phyloP scores from a whole-genome alignment of 1,139 yeast genomes.

The Kodamaea derodonti region DNA sequence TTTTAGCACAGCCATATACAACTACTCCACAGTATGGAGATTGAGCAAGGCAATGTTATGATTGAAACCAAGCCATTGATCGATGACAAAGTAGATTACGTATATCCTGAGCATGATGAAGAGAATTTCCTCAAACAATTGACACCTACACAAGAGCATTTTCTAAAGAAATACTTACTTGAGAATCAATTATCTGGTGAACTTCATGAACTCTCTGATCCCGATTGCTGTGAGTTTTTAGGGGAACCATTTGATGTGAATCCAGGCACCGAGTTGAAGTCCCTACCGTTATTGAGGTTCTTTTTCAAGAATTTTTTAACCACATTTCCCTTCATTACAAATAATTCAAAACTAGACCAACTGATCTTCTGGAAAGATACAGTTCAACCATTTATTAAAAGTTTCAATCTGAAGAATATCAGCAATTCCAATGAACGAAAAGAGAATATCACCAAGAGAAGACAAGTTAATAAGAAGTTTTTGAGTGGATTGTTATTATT shows the following conservation, averaged over 20 bases:
- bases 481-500: constrained; percentile 61
- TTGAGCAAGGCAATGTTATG: too few species aligned
- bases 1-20: too few species aligned
- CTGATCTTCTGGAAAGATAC: constrained; percentile 70
- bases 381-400: constrained; percentile 76
- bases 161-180: constrained; percentile 74
- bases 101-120: too few species aligned
- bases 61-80: too few species aligned
- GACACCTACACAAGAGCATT: constrained; percentile 71
- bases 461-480: constrained; percentile 56
- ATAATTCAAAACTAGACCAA: constrained; percentile 42
- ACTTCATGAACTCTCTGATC: constrained; percentile 52
- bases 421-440: constrained; percentile 65
- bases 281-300: constrained; percentile 64
- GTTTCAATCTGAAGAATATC: constrained; percentile 68
- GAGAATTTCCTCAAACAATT: constrained; percentile 15
- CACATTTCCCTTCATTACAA: constrained; percentile 72
- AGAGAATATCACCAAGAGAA: constrained; percentile 70
- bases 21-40: too few species aligned
- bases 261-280: constrained; percentile 10
- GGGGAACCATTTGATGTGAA: constrained; percentile 63
- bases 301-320: constrained; percentile 59
- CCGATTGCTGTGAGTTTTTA: constrained; percentile 56
- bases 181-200: constrained; percentile 61
- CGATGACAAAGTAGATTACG: too few species aligned